These are phyloP conservation scores for Nicotiana rustica DNA, from an alignment of 305 asterid species.

Conservation along the genomic window DNA sequence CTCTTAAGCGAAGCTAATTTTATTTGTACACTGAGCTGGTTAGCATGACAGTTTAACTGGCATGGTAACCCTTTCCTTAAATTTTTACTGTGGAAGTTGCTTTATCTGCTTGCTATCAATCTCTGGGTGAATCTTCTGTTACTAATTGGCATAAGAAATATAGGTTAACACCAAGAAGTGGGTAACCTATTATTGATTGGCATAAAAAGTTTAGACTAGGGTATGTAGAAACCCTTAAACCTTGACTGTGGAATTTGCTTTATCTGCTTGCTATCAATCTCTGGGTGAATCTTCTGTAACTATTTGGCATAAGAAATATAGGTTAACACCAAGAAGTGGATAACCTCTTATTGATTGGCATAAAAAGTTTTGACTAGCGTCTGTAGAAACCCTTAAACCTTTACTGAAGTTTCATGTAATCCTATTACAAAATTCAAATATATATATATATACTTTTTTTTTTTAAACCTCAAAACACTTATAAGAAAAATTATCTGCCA, in stretches of 20 bases:
- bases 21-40: not conserved
- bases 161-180: not conserved
- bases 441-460: not conserved
- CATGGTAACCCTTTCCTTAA: not conserved
- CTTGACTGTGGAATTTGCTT: not conserved
- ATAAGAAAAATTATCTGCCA: not conserved
- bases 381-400: not conserved
- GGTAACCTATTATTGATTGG: not conserved
- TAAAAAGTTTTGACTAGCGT: not conserved
- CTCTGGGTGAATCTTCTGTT: not conserved
- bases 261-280: not conserved
- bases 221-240: not conserved
- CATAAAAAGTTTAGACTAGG: not conserved
- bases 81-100: not conserved
- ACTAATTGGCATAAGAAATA: not conserved
- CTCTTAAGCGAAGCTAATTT: conserved; percentile 1
- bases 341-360: not conserved
- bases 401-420: not conserved
- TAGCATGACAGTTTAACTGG: not conserved
- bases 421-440: not conserved
- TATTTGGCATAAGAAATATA: not conserved
- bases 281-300: not conserved
- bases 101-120: not conserved
- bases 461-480: conserved; percentile 9
- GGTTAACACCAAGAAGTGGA: not conserved